Evolutionary conservation across 2,329 filamentous ascomycete genomes (phyloP), one percentile per base, ranked within the genome.

Genomic region (Onygena corvina): DNA sequence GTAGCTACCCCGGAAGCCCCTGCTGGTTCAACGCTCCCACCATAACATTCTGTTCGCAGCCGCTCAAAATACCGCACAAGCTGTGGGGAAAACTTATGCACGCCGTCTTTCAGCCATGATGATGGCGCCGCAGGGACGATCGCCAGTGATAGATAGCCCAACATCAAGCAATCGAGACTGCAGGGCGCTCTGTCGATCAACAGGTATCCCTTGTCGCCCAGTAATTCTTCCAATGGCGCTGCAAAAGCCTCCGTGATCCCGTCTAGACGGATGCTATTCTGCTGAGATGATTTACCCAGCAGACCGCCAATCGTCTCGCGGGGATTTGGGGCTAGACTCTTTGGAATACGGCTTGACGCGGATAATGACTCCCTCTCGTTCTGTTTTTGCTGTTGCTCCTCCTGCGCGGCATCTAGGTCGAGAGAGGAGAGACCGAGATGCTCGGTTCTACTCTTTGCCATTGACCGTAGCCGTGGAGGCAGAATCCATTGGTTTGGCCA

Each of bases 401-500:
- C 56, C 44, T 72, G 67, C 47, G 65, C 63, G 3, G 63, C 61
- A 59, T 83, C 78, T 29, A 79, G 72, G 58, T 86, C 83, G 33
- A 88, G 69, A 30, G 78, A 76, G 7, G 79, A 80, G 48, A 90
- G 72, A 11, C 81, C 81, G 2, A 87, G 72, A 57, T 84, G 77
- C 50, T 79, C 77, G 7, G 86, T 89, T 55, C 83, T 76, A 54
- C 72, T 67, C 59, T 84, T 77, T 25, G 89, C 88, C 31, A 79
- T 74, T 8, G 80, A 72, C 46, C 88, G 84, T 48, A 87, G 72
- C 50, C 78, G 72, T 0, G 84, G 81, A 1, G 89, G 89, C 3
- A 93, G 73, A 35, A 84, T 84, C 78, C 92, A 98, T 58, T 89
- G 89, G 54, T 88, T 75, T 14, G 92, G 88, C 73, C 92, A 94